phyloP scores from a whole-genome alignment of 768 basidiomycete species.

The Pleurotus djamor region DNA sequence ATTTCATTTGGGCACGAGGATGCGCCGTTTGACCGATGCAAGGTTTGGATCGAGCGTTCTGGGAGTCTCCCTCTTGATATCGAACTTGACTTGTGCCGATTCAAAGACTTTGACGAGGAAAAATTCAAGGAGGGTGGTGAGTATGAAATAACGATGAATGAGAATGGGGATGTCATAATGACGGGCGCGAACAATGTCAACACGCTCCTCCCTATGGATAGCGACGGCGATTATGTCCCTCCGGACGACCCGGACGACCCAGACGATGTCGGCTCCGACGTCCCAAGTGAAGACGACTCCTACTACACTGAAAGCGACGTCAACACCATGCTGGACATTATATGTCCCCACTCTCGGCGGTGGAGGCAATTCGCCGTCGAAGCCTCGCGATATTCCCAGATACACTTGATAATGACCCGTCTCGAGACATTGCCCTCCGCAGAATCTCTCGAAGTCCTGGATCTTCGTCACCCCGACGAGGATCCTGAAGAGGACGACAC shows the following conservation, averaged over 20 bases:
- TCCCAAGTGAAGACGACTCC: constrained; percentile 7
- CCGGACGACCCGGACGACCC: too few relatives aligned
- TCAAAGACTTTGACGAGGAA: too few relatives aligned
- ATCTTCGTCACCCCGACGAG: constrained; percentile 54
- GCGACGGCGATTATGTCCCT: too few relatives aligned
- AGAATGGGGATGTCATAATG: not conserved
- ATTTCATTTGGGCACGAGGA: constrained; percentile 13
- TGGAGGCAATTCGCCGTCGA: constrained; percentile 52
- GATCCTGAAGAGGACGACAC: constrained; percentile 37
- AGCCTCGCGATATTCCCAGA: constrained; percentile 44
- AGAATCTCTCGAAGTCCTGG: constrained; percentile 50
- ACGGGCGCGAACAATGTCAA: not conserved
- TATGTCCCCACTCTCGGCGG: constrained; percentile 50
- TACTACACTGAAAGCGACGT: constrained; percentile 31
- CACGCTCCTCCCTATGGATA: too few relatives aligned
- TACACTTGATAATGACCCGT: constrained; percentile 38
- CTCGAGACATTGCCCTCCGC: constrained; percentile 45
- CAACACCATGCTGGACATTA: constrained; percentile 32
- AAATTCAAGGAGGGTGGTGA: too few relatives aligned
- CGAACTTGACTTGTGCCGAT: constrained; percentile 34
- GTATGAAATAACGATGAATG: constrained; percentile 18
- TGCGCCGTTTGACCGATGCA: constrained; percentile 40
- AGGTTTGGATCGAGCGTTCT: constrained; percentile 49
- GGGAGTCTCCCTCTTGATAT: constrained; percentile 54
- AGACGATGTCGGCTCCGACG: constrained; percentile 8